These are phyloP conservation scores for Aurifilum marmelostoma DNA, from an alignment of 2,329 filamentous ascomycete genomes.

Conservation along the genomic window DNA sequence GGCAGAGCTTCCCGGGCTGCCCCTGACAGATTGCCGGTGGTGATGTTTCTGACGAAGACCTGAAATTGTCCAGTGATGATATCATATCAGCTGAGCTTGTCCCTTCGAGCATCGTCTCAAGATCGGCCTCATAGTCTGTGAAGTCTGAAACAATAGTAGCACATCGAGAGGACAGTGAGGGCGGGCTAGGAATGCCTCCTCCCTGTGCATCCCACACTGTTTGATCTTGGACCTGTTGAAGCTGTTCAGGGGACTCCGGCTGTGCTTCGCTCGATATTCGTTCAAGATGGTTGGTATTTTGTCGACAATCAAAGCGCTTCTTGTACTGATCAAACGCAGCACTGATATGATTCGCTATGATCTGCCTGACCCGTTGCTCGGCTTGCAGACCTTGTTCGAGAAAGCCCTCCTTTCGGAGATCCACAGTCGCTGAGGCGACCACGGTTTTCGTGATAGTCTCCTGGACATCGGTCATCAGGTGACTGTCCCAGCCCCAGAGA, in stretches of 20 bases:
- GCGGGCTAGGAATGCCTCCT: neutral
- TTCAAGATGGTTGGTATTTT: neutral
- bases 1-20: neutral
- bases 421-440: neutral
- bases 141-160: neutral
- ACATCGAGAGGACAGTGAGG: neutral
- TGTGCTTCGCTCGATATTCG: neutral
- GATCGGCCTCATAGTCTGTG: neutral
- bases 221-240: neutral
- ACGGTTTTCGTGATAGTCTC: neutral
- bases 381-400: neutral
- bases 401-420: neutral
- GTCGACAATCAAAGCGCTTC: neutral
- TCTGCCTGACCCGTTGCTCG: neutral
- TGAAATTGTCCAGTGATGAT: neutral
- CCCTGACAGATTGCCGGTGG: neutral
- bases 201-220: neutral
- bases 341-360: neutral
- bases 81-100: neutral
- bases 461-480: constrained; percentile 7
- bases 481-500: neutral
- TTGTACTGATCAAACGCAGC: constrained; percentile 9
- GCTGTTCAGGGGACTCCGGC: too few species aligned
- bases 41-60: neutral
- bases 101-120: neutral